Evolutionary conservation across 1,284 basidiomycete species (phyloP), one percentile per base, ranked within the genome.

Genomic region (Xanthoconium separans): DNA sequence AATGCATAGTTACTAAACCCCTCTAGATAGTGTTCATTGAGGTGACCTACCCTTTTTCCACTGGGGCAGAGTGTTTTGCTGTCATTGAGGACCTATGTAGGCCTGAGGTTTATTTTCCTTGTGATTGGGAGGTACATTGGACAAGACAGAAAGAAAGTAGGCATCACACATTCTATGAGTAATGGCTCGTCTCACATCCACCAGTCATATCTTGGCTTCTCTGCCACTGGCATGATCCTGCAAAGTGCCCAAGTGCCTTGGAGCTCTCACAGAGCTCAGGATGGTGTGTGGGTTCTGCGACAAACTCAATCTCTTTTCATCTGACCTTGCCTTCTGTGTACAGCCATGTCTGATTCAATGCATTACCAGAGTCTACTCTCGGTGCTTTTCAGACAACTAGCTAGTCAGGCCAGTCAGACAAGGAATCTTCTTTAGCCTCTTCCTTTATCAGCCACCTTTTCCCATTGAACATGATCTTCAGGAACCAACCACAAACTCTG

Each of bases 1-100:
- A n/a, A 48, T 45, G 16, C 15, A 33, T 30, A 24, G 10, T 29
- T 15, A 51, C 18, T 22, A 16, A 55, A 18, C 43, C 55, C 40
- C 42, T 44, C 8, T 47, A 92, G 88, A 88, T 98, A 63, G 95
- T 98, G 29, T 96, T 98, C 73, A 98, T 98, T 66, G 95, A 98
- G 75, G 96, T 98, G 94, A 94, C 95, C 68, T 93, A 89, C 75
- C 64, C 70, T 20, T 96, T 97, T 73, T 78, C 81, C n/a, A 98
- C 95, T 0, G 87, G 84, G 3, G 83, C 92, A 51, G 95, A 98
- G 68, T 85, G 95, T 15, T 89, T 92, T 43, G 82, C 82, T 4
- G 91, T 95, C 15, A 80, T 98, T 8, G 88, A 89, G 57, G 84
- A 87, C 47, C 70, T 97, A 34, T 77, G 95, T 12, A 84, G 83